Evolutionary conservation across 306 rosid genomes (phyloP).

Genomic region (Prunus campanulata): DNA sequence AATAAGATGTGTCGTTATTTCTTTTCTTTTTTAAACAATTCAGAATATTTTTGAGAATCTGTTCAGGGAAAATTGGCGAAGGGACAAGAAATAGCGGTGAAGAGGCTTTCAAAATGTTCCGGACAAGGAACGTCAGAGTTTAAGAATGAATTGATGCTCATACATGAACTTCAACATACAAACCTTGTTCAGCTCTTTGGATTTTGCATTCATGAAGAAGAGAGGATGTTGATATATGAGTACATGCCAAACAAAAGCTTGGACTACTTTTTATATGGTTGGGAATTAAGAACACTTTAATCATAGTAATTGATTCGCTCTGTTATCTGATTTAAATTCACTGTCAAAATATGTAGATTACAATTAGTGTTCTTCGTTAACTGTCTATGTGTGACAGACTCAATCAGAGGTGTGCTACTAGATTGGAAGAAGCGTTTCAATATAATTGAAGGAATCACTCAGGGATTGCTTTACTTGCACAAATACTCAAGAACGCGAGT

Average conservation of each 20-base stretch:
- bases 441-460: constrained; percentile 11
- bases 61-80: constrained; percentile 23
- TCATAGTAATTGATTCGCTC: neutral
- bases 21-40: neutral
- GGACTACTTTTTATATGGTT: constrained; percentile 9
- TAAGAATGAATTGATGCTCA: constrained; percentile 11
- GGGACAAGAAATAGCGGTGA: constrained; percentile 31
- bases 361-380: neutral
- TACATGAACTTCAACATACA: constrained; percentile 13
- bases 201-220: constrained; percentile 13
- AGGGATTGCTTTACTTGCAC: constrained; percentile 13
- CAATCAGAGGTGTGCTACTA: neutral
- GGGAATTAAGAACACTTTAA: neutral
- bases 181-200: constrained; percentile 8
- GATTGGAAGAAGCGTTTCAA: neutral
- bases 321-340: neutral
- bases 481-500: neutral
- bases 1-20: neutral
- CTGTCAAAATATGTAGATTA: too few species aligned
- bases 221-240: constrained; percentile 10
- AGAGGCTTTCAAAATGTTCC: constrained; percentile 27
- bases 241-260: constrained; percentile 9
- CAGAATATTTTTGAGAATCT: neutral
- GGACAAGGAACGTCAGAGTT: constrained; percentile 11
- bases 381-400: neutral